These are phyloP conservation scores for Pythium volutum DNA, from an alignment of 352 stramenopile species.

Conservation along the genomic window DNA sequence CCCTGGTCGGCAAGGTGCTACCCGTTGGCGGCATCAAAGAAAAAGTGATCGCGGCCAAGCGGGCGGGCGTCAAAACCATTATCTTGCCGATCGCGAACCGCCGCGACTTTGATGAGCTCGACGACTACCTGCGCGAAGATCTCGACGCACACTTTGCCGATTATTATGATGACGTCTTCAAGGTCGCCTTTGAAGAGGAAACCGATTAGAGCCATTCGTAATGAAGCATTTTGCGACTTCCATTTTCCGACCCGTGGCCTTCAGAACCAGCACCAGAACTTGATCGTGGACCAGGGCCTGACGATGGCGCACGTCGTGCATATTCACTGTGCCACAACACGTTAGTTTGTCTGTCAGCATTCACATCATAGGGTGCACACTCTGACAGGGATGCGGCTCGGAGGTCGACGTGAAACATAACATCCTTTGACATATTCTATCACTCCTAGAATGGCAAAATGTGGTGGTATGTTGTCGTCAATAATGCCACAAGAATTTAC, in stretches of 20 bases:
- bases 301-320: not conserved
- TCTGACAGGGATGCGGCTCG: not conserved
- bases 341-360: not conserved
- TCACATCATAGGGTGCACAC: not conserved
- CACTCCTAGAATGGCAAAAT: not conserved
- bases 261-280: too few relatives aligned
- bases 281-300: not conserved
- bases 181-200: slow-evolving; percentile 87
- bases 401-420: slow-evolving; percentile 5
- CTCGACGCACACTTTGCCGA: slow-evolving; percentile 96
- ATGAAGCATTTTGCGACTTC: too few relatives aligned
- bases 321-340: not conserved
- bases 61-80: slow-evolving; percentile 93
- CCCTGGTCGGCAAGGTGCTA: slow-evolving; percentile 97
- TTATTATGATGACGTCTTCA: slow-evolving; percentile 96
- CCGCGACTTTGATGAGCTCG: slow-evolving; percentile 96
- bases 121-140: slow-evolving; percentile 96
- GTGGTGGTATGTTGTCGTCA: not conserved
- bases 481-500: too few relatives aligned
- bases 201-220: slow-evolving; percentile 11
- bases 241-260: too few relatives aligned
- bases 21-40: slow-evolving; percentile 99
- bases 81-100: slow-evolving; percentile 94
- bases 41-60: slow-evolving; percentile 98
- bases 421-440: not conserved